Evolutionary conservation across 495 filamentous ascomycete genomes (phyloP).

Genomic region (Acidomyces sp.): DNA sequence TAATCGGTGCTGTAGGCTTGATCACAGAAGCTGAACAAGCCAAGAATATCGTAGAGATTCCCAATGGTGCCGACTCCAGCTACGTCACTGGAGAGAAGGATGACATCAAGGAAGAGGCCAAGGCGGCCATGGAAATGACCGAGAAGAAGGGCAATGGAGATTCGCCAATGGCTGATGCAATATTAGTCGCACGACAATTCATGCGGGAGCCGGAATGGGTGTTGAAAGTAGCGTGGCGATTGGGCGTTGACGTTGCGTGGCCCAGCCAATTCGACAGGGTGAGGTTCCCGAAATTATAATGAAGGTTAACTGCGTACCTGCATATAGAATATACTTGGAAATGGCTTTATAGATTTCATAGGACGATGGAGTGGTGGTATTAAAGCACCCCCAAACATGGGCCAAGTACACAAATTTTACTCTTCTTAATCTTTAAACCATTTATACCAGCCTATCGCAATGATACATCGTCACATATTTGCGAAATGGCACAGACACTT

Average conservation of each 20-base stretch:
- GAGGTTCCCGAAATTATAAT: slow-evolving; percentile 14
- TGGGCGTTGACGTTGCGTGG: slow-evolving; percentile 45
- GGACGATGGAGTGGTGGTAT: too few species aligned
- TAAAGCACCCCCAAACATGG: too few species aligned
- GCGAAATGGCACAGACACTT: too few species aligned
- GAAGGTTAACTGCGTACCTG: too few species aligned
- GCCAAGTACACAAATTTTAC: too few species aligned
- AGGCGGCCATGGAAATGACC: slow-evolving; percentile 30
- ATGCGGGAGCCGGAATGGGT: slow-evolving; percentile 58
- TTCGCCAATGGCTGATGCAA: slow-evolving; percentile 44
- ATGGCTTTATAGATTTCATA: too few species aligned
- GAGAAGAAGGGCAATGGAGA: slow-evolving; percentile 14
- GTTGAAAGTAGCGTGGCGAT: slow-evolving; percentile 41
- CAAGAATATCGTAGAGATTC: slow-evolving; percentile 19
- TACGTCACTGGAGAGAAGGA: slow-evolving; percentile 8
- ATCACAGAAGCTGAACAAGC: slow-evolving; percentile 43
- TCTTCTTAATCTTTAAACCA: too few species aligned
- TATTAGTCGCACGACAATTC: slow-evolving; percentile 52
- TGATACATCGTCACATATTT: too few species aligned
- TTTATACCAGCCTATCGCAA: too few species aligned
- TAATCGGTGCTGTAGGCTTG: slow-evolving; percentile 61
- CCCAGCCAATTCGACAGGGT: slow-evolving; percentile 38
- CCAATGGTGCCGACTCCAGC: background rate
- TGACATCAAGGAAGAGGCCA: slow-evolving; percentile 31
- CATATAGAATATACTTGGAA: too few species aligned